Conservation (phyloP, 106 monocot genomes). For the Chionographis japonica region DNA sequence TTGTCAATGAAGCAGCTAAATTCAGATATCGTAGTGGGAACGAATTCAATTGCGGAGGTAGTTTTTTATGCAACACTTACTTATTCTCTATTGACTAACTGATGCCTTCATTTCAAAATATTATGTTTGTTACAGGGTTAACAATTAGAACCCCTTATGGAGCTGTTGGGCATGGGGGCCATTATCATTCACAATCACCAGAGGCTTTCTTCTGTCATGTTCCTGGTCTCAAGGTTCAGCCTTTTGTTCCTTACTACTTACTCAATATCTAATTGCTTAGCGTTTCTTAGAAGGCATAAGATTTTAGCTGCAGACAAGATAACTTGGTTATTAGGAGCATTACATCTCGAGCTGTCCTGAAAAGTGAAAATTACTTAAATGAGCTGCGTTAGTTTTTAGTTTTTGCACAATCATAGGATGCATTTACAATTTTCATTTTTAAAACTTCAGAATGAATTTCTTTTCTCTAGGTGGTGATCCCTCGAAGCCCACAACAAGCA, state of each 20-base stretch:
- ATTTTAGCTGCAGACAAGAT: neutral
- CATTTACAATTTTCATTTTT: neutral
- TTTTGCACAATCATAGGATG: too few relatives aligned
- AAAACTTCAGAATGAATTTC: neutral
- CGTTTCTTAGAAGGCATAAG: neutral
- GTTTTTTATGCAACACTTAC: neutral
- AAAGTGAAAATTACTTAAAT: too few relatives aligned
- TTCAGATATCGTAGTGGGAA: conserved; percentile 98
- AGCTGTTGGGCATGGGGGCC: conserved; percentile 96
- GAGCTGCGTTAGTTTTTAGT: too few relatives aligned
- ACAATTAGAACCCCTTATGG: conserved; percentile 97
- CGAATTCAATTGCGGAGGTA: conserved; percentile 96
- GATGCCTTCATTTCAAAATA: neutral
- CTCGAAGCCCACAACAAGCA: conserved; percentile 85
- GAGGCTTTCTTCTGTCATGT: conserved; percentile 99
- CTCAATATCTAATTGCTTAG: neutral
- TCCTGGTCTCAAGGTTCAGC: conserved; percentile 89
- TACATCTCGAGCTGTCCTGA: neutral
- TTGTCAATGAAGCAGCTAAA: conserved; percentile 98
- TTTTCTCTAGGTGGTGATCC: conserved; percentile 80
- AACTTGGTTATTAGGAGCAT: neutral
- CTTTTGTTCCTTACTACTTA: neutral
- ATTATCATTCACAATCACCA: conserved; percentile 98
- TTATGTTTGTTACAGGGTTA: conserved; percentile 38
- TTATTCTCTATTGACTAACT: neutral